Evolutionary conservation across 495 filamentous ascomycete genomes (phyloP).

Genomic region (Pseudevernia furfuracea): DNA sequence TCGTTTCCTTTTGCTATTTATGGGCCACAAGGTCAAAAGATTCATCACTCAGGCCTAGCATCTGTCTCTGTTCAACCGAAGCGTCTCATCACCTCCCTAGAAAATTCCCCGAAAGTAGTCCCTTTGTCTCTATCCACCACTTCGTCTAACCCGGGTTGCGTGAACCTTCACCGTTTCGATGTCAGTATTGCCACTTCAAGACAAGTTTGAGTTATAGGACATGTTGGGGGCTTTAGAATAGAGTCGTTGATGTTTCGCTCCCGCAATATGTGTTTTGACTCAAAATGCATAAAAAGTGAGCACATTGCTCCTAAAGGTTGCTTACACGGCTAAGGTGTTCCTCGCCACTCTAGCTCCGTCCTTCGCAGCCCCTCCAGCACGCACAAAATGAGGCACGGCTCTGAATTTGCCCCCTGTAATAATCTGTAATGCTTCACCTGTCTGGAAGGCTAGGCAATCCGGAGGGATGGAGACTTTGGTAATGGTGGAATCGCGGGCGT

Average conservation of each 20-base stretch:
- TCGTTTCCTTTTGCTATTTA: not conserved
- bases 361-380: slow-evolving; percentile 48
- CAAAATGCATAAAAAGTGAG: not conserved
- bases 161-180: slow-evolving; percentile 46
- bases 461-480: slow-evolving; percentile 84
- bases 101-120: slow-evolving; percentile 79
- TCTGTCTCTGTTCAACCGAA: slow-evolving; percentile 8
- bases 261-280: not conserved
- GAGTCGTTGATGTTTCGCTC: not conserved
- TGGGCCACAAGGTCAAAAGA: not conserved
- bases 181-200: not conserved
- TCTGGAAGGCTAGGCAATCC: slow-evolving; percentile 93
- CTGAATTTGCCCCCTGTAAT: slow-evolving; percentile 85
- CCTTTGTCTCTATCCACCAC: slow-evolving; percentile 66
- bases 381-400: slow-evolving; percentile 94
- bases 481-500: slow-evolving; percentile 65
- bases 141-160: slow-evolving; percentile 88
- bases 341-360: slow-evolving; percentile 55
- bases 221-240: not conserved
- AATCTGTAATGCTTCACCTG: slow-evolving; percentile 79
- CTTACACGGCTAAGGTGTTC: slow-evolving; percentile 78
- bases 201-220: not conserved
- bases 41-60: not conserved
- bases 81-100: slow-evolving; percentile 70
- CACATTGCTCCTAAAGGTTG: not conserved